phyloP scores from a whole-genome alignment of 2,329 filamentous ascomycete genomes.

The Tolypocladium amazonense region DNA sequence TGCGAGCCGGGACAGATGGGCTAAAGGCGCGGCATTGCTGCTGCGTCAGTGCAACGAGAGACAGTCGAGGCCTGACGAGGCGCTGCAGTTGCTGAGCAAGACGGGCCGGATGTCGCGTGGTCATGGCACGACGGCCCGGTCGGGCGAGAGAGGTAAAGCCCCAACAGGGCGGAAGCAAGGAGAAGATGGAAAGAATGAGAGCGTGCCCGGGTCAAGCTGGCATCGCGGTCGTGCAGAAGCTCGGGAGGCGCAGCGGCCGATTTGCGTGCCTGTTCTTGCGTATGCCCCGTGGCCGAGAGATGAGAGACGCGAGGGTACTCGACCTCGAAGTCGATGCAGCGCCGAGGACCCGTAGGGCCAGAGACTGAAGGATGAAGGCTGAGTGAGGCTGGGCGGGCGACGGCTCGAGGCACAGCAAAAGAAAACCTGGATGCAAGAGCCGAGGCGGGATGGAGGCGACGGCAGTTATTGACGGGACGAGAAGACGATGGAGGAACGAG shows the following conservation, averaged over 20 bases:
- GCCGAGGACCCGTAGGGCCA: background rate
- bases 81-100: constrained; percentile 5
- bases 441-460: background rate
- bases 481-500: background rate
- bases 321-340: background rate
- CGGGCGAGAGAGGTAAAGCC: background rate
- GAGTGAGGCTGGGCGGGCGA: background rate
- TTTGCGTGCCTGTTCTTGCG: background rate
- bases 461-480: background rate
- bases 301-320: background rate
- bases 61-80: background rate
- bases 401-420: background rate
- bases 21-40: background rate
- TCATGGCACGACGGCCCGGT: constrained; percentile 5
- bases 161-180: background rate
- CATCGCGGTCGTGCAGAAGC: background rate
- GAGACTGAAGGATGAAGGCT: background rate
- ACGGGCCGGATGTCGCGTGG: constrained; percentile 3
- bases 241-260: background rate
- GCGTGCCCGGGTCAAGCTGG: background rate
- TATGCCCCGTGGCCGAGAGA: too few relatives aligned
- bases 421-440: background rate
- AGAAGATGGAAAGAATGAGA: background rate
- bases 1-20: background rate
- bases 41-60: background rate